phyloP scores from a whole-genome alignment of 768 basidiomycete species.

The Kwoniella dendrophila region DNA sequence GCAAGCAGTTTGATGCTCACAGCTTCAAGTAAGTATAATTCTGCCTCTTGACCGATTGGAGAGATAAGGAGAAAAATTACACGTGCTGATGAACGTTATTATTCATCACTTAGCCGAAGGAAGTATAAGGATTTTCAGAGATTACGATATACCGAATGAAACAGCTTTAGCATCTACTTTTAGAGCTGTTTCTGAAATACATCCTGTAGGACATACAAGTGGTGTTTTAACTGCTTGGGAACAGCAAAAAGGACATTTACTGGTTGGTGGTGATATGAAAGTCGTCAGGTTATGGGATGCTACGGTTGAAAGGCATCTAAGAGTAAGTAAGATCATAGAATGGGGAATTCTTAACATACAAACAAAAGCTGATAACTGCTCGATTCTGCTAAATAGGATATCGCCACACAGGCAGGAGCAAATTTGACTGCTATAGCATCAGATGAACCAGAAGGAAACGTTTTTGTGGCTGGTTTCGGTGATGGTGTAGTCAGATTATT shows the following conservation, averaged over 20 bases:
- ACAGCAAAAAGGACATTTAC: slow-evolving; percentile 76
- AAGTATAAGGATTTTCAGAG: slow-evolving; percentile 83
- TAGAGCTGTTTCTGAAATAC: slow-evolving; percentile 77
- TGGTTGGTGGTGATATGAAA: slow-evolving; percentile 89
- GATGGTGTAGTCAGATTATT: slow-evolving; percentile 88
- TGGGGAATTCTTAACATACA: not conserved
- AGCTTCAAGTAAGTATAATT: slow-evolving; percentile 77
- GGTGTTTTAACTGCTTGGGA: slow-evolving; percentile 94
- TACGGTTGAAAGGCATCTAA: slow-evolving; percentile 66
- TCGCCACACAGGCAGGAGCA: slow-evolving; percentile 85
- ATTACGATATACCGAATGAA: slow-evolving; percentile 77
- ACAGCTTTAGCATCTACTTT: slow-evolving; percentile 93
- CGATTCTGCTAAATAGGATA: slow-evolving; percentile 63
- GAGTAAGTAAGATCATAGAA: slow-evolving; percentile 25
- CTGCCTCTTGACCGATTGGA: too few relatives aligned
- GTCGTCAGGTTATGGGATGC: slow-evolving; percentile 94
- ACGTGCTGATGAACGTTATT: too few relatives aligned
- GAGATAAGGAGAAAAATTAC: too few relatives aligned
- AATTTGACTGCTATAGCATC: slow-evolving; percentile 83
- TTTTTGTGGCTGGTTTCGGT: slow-evolving; percentile 87
- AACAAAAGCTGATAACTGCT: slow-evolving; percentile 1
- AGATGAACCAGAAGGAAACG: slow-evolving; percentile 73
- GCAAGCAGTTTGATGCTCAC: slow-evolving; percentile 86
- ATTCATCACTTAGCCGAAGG: slow-evolving; percentile 89
- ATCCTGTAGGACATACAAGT: slow-evolving; percentile 70